Conservation (phyloP, 371 early-diverging fungal species). For the Rhizomucor miehei region DNA sequence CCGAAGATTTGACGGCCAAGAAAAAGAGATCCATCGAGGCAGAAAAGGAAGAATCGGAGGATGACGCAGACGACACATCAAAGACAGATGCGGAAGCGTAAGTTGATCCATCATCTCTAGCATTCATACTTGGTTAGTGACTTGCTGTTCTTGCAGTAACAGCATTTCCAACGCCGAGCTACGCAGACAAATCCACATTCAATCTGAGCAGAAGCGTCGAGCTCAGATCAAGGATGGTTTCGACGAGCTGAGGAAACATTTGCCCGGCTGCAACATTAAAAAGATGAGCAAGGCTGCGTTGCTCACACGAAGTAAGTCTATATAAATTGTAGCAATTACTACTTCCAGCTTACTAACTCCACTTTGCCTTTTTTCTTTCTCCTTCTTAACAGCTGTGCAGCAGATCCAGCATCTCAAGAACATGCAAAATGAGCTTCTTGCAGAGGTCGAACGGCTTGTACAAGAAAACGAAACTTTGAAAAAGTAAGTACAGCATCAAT, state of each 20-base stretch:
- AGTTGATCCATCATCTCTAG: background rate
- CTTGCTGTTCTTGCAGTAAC: conserved; percentile 6
- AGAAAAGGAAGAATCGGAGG: conserved; percentile 20
- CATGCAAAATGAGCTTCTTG: conserved; percentile 42
- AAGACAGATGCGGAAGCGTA: conserved; percentile 24
- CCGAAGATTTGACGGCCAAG: conserved; percentile 14
- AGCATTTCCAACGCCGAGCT: conserved; percentile 33
- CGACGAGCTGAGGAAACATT: conserved; percentile 50
- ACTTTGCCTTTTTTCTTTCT: background rate
- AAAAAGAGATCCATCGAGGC: conserved; percentile 24
- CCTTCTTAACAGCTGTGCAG: conserved; percentile 33
- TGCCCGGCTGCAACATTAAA: conserved; percentile 50
- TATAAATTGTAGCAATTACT: too few relatives aligned
- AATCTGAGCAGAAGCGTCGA: conserved; percentile 52
- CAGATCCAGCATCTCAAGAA: conserved; percentile 49
- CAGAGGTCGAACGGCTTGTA: conserved; percentile 46
- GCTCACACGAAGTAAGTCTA: conserved; percentile 45
- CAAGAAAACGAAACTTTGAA: conserved; percentile 49
- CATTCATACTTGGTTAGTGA: background rate
- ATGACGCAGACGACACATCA: conserved; percentile 19
- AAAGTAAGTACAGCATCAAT: conserved; percentile 26
- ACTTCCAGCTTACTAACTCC: background rate
- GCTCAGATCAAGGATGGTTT: conserved; percentile 54
- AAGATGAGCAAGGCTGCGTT: conserved; percentile 59
- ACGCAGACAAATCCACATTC: conserved; percentile 52